A percentile compares a stretch with the other conserved stretches of the same genome.
phyloP scores from a whole-genome alignment of 2,329 filamentous ascomycete genomes.

The Elsinoe fawcettii region DNA sequence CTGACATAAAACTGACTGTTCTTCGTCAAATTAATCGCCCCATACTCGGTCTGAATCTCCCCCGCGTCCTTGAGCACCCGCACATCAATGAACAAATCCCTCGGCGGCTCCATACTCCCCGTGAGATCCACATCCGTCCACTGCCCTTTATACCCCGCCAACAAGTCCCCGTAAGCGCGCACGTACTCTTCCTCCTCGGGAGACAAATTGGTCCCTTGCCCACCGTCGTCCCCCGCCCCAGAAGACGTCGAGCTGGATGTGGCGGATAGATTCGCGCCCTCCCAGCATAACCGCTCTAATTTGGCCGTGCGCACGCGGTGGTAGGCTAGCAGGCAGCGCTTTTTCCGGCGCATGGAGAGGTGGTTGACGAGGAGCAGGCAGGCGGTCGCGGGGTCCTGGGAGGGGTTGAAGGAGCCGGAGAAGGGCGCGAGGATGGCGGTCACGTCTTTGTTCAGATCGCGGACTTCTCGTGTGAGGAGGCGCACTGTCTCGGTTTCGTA shows the following conservation, averaged over 20 bases:
- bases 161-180: slow-evolving; percentile 78
- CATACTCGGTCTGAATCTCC: slow-evolving; percentile 98
- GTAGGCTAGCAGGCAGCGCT: slow-evolving; percentile 89
- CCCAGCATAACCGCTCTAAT: slow-evolving; percentile 90
- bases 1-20: slow-evolving; percentile 98
- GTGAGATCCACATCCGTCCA: slow-evolving; percentile 98
- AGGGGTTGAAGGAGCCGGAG: slow-evolving; percentile 72
- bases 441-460: slow-evolving; percentile 84
- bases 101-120: slow-evolving; percentile 86
- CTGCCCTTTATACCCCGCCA: slow-evolving; percentile 95
- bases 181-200: slow-evolving; percentile 97
- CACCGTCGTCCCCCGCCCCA: slow-evolving; percentile 42
- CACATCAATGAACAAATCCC: slow-evolving; percentile 93
- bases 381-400: slow-evolving; percentile 71
- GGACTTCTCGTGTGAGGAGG: slow-evolving; percentile 79
- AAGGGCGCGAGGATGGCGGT: slow-evolving; percentile 71
- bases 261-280: slow-evolving; percentile 74
- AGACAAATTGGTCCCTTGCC: slow-evolving; percentile 64
- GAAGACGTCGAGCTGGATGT: slow-evolving; percentile 45
- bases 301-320: slow-evolving; percentile 86
- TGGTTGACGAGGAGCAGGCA: slow-evolving; percentile 90
- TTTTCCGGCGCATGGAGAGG: slow-evolving; percentile 89
- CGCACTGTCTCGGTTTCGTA: slow-evolving; percentile 91
- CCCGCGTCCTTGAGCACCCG: slow-evolving; percentile 92
- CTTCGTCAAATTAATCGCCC: slow-evolving; percentile 93